Conservation (phyloP, 345 rosid genomes). For the Lepidium sativum region DNA sequence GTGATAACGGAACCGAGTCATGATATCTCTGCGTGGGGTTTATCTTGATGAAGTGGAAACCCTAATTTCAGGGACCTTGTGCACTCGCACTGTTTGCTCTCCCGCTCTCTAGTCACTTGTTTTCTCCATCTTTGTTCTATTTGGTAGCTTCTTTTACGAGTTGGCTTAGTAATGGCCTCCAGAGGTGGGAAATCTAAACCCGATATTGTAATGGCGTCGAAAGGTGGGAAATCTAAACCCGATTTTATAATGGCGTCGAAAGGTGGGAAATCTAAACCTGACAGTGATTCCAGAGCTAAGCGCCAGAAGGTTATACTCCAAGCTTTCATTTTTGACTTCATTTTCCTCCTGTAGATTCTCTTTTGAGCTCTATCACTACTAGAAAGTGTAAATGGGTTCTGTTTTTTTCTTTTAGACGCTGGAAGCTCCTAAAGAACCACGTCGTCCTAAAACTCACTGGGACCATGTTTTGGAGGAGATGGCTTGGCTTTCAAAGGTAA, state of each 20-base stretch:
- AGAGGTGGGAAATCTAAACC: too few relatives aligned
- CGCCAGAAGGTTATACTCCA: conserved; percentile 61
- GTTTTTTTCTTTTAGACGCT: conserved; percentile 45
- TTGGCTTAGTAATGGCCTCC: not conserved
- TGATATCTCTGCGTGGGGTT: conserved; percentile 9
- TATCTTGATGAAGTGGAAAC: conserved; percentile 16
- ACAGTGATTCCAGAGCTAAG: conserved; percentile 74
- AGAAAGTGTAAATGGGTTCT: not conserved
- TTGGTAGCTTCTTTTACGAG: not conserved
- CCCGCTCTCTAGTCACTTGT: not conserved
- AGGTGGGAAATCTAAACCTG: conserved; percentile 41
- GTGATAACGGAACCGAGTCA: not conserved
- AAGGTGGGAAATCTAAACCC: conserved; percentile 40
- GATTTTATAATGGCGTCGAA: conserved; percentile 33
- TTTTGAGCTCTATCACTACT: not conserved
- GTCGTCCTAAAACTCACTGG: conserved; percentile 94
- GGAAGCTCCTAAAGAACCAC: conserved; percentile 92
- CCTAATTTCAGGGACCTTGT: conserved; percentile 18
- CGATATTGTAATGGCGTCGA: too few relatives aligned
- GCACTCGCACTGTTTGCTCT: not conserved
- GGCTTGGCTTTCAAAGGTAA: conserved; percentile 97
- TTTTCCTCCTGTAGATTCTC: not conserved
- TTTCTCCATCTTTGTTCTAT: not conserved
- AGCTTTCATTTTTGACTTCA: not conserved
- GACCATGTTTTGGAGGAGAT: conserved; percentile 99